These are phyloP conservation scores for Trichoderma polysporum DNA, from an alignment of 2,329 filamentous ascomycete species.

Conservation along the genomic window DNA sequence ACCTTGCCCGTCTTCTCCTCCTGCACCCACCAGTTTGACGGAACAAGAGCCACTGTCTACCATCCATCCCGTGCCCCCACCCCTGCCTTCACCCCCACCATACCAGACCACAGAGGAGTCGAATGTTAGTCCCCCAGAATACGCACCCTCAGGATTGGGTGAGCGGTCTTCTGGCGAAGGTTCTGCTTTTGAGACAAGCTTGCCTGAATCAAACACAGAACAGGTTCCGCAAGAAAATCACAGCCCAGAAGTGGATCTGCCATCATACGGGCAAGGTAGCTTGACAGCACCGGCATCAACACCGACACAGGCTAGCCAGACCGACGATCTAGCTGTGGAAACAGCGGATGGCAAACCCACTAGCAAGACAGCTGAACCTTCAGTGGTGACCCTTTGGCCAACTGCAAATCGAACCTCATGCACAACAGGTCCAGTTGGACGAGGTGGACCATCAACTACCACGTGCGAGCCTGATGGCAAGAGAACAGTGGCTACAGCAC, in stretches of 20 bases:
- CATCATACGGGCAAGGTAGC: not conserved
- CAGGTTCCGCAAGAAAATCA: not conserved
- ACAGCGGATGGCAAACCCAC: not conserved
- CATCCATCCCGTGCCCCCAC: not conserved
- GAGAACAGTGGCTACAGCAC: not conserved
- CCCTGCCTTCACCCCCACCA: not conserved
- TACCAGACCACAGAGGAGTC: not conserved
- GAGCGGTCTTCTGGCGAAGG: not conserved
- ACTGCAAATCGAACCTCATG: not conserved
- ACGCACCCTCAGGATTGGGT: not conserved
- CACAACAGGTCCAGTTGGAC: not conserved
- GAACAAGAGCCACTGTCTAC: not conserved
- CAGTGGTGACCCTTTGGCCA: constrained; percentile 17
- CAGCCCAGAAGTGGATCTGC: not conserved
- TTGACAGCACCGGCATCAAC: not conserved
- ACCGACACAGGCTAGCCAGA: not conserved
- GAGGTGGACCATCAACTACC: not conserved
- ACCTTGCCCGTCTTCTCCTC: not conserved
- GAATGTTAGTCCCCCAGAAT: not conserved
- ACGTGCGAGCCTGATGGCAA: not conserved
- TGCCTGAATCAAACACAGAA: not conserved
- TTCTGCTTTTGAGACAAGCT: not conserved
- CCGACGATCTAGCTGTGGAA: not conserved
- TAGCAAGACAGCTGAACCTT: not conserved
- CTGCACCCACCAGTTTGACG: not conserved